phyloP scores from a whole-genome alignment of 768 basidiomycete species.

The Boletus pseudo-olivaceus region DNA sequence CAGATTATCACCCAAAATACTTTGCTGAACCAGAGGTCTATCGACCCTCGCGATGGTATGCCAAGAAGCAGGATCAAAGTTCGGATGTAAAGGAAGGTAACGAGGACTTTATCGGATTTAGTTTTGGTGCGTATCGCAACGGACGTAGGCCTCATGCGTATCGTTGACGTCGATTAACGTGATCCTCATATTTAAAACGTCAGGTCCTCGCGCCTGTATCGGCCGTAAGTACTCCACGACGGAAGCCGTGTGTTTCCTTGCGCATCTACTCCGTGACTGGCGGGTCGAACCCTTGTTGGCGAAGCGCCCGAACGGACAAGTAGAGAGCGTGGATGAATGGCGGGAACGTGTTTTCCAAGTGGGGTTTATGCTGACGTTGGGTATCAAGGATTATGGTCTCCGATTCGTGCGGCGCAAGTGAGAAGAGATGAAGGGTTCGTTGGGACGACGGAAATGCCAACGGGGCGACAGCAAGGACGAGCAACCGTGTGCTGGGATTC shows the following conservation, averaged over 20 bases:
- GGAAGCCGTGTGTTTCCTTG: constrained; percentile 53
- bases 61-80: constrained; percentile 5
- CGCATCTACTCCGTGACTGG: constrained; percentile 50
- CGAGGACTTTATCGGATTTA: constrained; percentile 14
- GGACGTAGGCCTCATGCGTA: background rate
- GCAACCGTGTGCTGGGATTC: too few species aligned
- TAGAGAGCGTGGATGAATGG: constrained; percentile 16
- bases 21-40: constrained; percentile 35
- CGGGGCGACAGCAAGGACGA: too few species aligned
- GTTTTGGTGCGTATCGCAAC: constrained; percentile 10
- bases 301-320: background rate
- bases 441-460: too few species aligned
- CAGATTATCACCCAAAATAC: constrained; percentile 35
- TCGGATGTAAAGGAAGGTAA: background rate
- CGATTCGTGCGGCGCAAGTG: constrained; percentile 8
- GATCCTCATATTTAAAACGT: background rate
- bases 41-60: constrained; percentile 38
- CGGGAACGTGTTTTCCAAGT: constrained; percentile 13
- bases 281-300: constrained; percentile 41
- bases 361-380: constrained; percentile 11
- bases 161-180: background rate
- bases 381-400: constrained; percentile 12
- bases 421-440: too few species aligned
- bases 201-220: constrained; percentile 49
- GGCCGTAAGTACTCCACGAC: constrained; percentile 52